Evolutionary conservation across 495 filamentous ascomycete genomes (phyloP).

Genomic region (Penicillium pulvis): DNA sequence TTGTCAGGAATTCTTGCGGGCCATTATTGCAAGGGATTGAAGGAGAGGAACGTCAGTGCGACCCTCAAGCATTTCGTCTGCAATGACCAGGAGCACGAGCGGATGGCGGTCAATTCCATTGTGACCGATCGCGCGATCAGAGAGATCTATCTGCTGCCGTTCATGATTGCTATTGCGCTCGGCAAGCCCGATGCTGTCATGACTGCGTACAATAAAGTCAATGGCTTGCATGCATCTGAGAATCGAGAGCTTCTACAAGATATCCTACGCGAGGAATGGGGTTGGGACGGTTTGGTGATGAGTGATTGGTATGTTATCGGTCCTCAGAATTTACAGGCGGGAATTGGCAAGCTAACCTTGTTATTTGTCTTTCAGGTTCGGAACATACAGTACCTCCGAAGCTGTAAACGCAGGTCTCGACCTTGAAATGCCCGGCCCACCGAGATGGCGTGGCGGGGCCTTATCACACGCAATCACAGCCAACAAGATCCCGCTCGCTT

Average conservation of each 20-base stretch:
- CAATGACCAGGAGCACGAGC: conserved; percentile 76
- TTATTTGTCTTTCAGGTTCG: conserved; percentile 38
- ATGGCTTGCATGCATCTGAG: conserved; percentile 69
- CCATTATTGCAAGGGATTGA: conserved; percentile 61
- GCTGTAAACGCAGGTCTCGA: conserved; percentile 66
- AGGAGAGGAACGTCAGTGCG: conserved; percentile 60
- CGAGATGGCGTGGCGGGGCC: conserved; percentile 57
- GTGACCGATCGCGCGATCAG: conserved; percentile 71
- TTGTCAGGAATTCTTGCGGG: conserved; percentile 64
- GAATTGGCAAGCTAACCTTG: neutral
- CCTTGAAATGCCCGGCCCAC: conserved; percentile 70
- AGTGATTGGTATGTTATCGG: conserved; percentile 63
- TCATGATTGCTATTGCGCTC: conserved; percentile 64
- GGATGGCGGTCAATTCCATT: conserved; percentile 65
- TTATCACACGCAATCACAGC: conserved; percentile 53
- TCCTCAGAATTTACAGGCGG: neutral
- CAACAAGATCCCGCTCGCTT: conserved; percentile 53
- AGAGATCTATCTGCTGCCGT: conserved; percentile 79
- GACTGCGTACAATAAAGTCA: conserved; percentile 75
- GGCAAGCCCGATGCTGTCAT: conserved; percentile 63
- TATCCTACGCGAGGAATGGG: conserved; percentile 69
- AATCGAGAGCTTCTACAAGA: conserved; percentile 56
- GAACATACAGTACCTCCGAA: conserved; percentile 63
- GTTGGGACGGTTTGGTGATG: conserved; percentile 68
- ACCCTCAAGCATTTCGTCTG: conserved; percentile 76